A percentile compares a stretch with the other conserved stretches of the same genome.
Evolutionary conservation across 2,329 filamentous ascomycete species (phyloP).

Genomic region (Diaporthe helianthi): DNA sequence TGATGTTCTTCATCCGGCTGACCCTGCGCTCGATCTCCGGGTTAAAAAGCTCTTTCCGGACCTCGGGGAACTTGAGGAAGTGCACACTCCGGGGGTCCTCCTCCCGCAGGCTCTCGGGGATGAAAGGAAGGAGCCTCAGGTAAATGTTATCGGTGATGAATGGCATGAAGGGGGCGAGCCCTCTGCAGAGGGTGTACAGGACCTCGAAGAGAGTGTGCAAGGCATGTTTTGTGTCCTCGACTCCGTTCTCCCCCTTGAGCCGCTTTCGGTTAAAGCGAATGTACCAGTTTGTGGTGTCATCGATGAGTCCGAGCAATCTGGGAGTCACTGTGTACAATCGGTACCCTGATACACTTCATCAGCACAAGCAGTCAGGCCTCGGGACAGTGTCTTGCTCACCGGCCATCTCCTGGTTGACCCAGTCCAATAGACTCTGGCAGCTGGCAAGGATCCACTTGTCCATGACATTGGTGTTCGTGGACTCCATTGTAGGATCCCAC

Average conservation of each 20-base stretch:
- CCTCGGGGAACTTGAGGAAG: constrained; percentile 89
- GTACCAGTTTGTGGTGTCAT: constrained; percentile 99
- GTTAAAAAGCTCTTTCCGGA: constrained; percentile 88
- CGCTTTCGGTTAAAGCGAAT: constrained; percentile 93
- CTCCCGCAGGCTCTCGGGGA: constrained; percentile 71
- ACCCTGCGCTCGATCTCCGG: constrained; percentile 85
- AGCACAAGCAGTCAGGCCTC: constrained; percentile 17
- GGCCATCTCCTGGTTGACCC: constrained; percentile 92
- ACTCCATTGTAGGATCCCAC: constrained; percentile 78
- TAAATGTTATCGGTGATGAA: constrained; percentile 98
- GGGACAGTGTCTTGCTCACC: constrained; percentile 53
- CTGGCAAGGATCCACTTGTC: constrained; percentile 94
- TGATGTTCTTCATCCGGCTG: constrained; percentile 91
- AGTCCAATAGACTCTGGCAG: constrained; percentile 88
- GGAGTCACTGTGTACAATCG: constrained; percentile 92
- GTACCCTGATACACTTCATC: constrained; percentile 57
- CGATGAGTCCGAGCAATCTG: constrained; percentile 80
- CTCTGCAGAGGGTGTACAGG: constrained; percentile 85
- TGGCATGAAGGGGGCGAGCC: constrained; percentile 91
- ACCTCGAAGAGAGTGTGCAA: constrained; percentile 95
- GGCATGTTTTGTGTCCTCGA: constrained; percentile 86
- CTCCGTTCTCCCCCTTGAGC: constrained; percentile 86
- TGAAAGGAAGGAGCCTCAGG: constrained; percentile 79
- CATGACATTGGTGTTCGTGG: constrained; percentile 88
- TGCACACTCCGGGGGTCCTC: constrained; percentile 87